A percentile compares a stretch with the other conserved stretches of the same genome.
phyloP scores from a whole-genome alignment of 805 yeast genomes.

The Candida jianshihensis region DNA sequence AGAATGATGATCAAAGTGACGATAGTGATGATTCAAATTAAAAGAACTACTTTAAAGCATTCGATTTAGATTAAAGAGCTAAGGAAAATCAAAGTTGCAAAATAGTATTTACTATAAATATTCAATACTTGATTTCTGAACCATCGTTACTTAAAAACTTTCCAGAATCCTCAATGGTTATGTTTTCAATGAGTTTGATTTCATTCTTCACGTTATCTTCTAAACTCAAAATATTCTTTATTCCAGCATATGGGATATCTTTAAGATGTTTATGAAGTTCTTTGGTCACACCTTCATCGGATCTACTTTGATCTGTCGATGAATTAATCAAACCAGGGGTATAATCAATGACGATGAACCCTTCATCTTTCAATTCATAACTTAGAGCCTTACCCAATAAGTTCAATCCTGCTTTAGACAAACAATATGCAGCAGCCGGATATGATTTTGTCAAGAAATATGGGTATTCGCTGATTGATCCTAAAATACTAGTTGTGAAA shows the following conservation, averaged over 20 bases:
- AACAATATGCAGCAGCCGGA: conserved; percentile 26
- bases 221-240: conserved; percentile 6
- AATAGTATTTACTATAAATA: too few relatives aligned
- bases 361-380: conserved; percentile 21
- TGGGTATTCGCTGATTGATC: conserved; percentile 21
- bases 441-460: conserved; percentile 8
- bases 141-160: conserved; percentile 17
- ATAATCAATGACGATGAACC: conserved; percentile 21
- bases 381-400: conserved; percentile 21
- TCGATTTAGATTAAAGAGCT: not conserved
- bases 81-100: not conserved
- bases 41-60: too few relatives aligned
- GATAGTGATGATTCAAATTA: too few relatives aligned
- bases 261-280: conserved; percentile 10
- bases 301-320: not conserved
- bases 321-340: conserved; percentile 24
- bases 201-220: conserved; percentile 14
- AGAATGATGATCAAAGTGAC: too few relatives aligned
- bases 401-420: conserved; percentile 32
- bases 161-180: conserved; percentile 12
- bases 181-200: conserved; percentile 8
- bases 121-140: conserved; percentile 10
- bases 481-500: conserved; percentile 25
- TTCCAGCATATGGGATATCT: conserved; percentile 8
- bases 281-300: conserved; percentile 8